A percentile compares a stretch with the other conserved stretches of the same genome.
phyloP scores from a whole-genome alignment of 2,329 filamentous ascomycete species.

The Leptographium galeiforme region DNA sequence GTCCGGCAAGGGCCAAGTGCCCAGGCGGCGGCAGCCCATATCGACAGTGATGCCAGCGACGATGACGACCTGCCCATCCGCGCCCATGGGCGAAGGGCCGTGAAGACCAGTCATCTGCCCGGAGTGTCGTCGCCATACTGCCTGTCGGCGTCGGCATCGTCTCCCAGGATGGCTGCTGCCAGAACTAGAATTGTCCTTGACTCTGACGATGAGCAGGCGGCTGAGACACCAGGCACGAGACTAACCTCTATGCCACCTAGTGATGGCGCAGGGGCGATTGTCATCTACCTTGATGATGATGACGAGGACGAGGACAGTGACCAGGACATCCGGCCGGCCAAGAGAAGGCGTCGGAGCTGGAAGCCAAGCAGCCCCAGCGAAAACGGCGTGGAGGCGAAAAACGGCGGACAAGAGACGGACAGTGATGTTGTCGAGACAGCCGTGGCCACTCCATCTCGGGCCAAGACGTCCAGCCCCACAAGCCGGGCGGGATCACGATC shows the following conservation, averaged over 20 bases:
- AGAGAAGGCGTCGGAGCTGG: background rate
- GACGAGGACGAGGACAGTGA: background rate
- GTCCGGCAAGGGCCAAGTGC: background rate
- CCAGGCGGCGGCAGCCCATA: background rate
- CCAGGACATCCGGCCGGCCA: conserved; percentile 5
- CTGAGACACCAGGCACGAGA: background rate
- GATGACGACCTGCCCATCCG: conserved; percentile 6
- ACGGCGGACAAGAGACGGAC: background rate
- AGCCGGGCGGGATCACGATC: background rate
- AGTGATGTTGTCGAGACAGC: background rate
- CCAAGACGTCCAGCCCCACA: background rate
- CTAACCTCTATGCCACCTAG: background rate
- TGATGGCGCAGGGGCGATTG: background rate
- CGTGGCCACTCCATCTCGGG: background rate
- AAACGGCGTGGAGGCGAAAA: background rate
- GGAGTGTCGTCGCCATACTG: background rate
- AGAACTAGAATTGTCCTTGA: background rate
- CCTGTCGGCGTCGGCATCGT: background rate
- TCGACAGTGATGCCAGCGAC: background rate
- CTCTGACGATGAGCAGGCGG: background rate
- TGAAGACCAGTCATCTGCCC: background rate
- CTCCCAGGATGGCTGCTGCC: background rate
- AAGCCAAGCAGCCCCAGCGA: background rate
- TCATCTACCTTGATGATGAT: background rate
- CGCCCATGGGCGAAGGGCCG: background rate